Evolutionary conservation across 208 protist species (phyloP).

Genomic region (Wallacemonas sp.): DNA sequence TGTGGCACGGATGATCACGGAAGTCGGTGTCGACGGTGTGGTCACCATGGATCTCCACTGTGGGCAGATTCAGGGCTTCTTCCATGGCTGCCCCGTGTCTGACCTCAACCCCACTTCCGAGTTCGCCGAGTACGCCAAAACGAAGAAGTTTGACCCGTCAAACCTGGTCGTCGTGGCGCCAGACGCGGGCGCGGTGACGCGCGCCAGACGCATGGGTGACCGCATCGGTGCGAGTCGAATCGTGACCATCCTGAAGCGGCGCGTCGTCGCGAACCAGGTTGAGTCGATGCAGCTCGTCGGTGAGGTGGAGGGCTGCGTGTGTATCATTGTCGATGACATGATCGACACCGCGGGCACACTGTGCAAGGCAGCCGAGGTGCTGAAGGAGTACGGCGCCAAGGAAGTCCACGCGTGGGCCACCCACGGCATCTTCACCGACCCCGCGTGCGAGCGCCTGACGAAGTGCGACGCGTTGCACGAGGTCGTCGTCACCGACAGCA

Average conservation of each 20-base stretch:
- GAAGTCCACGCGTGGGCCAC: constrained; percentile 93
- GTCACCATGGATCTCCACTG: constrained; percentile 95
- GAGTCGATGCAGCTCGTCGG: constrained; percentile 95
- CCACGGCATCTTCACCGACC: constrained; percentile 95
- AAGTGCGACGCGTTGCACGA: constrained; percentile 84
- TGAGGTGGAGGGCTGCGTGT: constrained; percentile 92
- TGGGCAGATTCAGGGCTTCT: constrained; percentile 96
- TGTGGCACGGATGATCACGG: constrained; percentile 93
- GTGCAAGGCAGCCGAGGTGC: constrained; percentile 92
- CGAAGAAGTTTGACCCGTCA: constrained; percentile 60
- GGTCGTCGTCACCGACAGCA: constrained; percentile 93
- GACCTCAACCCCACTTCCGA: constrained; percentile 88
- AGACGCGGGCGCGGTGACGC: constrained; percentile 95
- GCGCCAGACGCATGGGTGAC: constrained; percentile 85
- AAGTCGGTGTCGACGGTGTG: constrained; percentile 89
- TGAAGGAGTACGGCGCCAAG: constrained; percentile 93
- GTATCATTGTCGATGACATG: constrained; percentile 98
- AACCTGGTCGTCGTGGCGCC: constrained; percentile 94
- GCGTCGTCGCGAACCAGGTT: constrained; percentile 91
- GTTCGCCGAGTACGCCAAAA: constrained; percentile 85
- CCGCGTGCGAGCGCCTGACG: constrained; percentile 91
- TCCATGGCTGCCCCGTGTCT: constrained; percentile 92
- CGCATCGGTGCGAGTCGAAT: constrained; percentile 84
- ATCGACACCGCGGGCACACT: constrained; percentile 97
- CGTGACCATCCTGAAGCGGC: constrained; percentile 94